Evolutionary conservation across 2,329 filamentous ascomycete genomes (phyloP), one percentile per base, ranked within the genome.

Genomic region (Cladosporium cucumerinum): DNA sequence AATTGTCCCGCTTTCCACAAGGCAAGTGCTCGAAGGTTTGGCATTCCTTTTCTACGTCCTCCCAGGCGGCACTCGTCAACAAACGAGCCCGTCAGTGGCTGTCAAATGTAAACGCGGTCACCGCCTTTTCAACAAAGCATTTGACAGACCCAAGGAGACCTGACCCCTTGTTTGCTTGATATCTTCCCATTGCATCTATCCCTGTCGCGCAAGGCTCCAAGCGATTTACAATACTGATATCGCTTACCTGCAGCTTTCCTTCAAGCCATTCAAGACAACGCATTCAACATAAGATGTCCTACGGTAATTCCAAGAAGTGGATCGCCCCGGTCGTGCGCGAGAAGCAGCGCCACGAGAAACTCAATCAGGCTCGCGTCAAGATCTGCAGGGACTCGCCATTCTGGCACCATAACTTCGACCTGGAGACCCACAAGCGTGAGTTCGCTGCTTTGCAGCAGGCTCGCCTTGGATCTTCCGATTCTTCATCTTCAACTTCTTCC

Each of bases 351-450:
- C 58, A 66, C 25, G 64, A 69, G 21, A 64, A 66, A 18, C 63
- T 71, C 28, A 70, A 70, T 28, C 66, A 68, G 16, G 60, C 61
- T 5, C 69, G 72, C 26, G 51, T 62, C 23, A 68, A 70, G 28
- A 57, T 74, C 55, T 74, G 72, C 60, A 68, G 63, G 1, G 65
- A 72, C 12, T 74, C 72, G 1, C 64, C 69, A 1, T 72, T 72
- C 65, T 74, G 70, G 66, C 34, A 59, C 39, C 30, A 30, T 10
- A 62, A 72, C 62, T 70, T 73, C 66, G 69, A 74, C 63, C 28
- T 69, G 34, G 51, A 61, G n/a, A 49, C 69, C 49, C 72, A 75
- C 34, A 62, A 64, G 21, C 26, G 61, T 16, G 71, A 72, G 12
- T 69, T 66, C 61, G 34, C 58, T 54, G 62, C 25, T 21, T 51